Evolutionary conservation across 441 rosid genomes (phyloP), one percentile per base, ranked within the genome.

Genomic region (Breynia disticha): DNA sequence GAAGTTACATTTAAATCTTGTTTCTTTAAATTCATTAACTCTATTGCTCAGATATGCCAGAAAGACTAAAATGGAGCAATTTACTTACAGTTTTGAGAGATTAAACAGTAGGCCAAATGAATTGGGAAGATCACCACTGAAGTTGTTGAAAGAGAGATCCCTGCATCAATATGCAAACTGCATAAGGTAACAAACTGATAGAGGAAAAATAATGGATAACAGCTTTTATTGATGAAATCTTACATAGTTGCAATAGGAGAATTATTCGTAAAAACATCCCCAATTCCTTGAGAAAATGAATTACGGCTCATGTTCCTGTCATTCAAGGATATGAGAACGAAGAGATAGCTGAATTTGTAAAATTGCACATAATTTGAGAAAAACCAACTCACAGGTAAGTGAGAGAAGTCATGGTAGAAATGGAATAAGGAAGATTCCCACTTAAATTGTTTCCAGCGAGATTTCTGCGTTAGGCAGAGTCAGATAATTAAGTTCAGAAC

Each of bases 121-220:
- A 68, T 9, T 61, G 7, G 97, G 99, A 77, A 93, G 89, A 75
- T 87, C 80, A 19, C 97, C 97, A 61, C 78, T 81, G 59, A 89
- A 79, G 72, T 82, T 89, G 76, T 93, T 93, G 72, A 77, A 86
- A 63, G 99, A 93, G 42, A 93, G 69, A 78, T 89, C 99, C 78
- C 99, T 93, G 70, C 66, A 70, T 54, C 42, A 54, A 49, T 15
- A 56, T 46, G 50, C 49, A 67, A 35, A 39, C 44, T 7, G 1
- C 49, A n/a, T 54, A 15, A 59, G 11, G 41, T 21, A 59, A 66
- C 16, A 59, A 48, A 44, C 50, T 16, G 41, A 10, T 7, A 13
- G 21, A 39, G 58, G 42, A 10, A 7, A 20, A 24, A 24, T 3
- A 24, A 24, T 24, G 32, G 32, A 24, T 2, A 39, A 14, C 2